Percentiles rank a stretch among this genome's conserved stretches.
phyloP scores from a whole-genome alignment of 768 basidiomycete genomes.

The Boletus insuetus region DNA sequence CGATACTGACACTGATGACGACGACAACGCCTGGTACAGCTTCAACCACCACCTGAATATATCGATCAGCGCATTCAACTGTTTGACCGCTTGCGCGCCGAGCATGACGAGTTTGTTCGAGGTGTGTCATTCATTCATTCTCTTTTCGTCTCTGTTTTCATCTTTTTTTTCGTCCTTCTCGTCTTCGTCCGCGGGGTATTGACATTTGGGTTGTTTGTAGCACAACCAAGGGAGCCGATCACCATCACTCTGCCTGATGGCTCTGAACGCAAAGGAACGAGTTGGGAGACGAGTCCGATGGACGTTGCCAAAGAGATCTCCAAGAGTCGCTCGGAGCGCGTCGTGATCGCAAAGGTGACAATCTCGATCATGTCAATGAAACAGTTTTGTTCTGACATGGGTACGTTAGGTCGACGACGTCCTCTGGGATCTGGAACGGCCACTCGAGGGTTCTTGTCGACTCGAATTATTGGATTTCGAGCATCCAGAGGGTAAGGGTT shows the following conservation, averaged over 20 bases:
- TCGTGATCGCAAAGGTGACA: constrained; percentile 88
- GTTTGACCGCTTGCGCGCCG: constrained; percentile 82
- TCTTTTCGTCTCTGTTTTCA: background rate
- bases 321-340: constrained; percentile 80
- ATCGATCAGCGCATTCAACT: constrained; percentile 88
- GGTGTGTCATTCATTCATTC: constrained; percentile 39
- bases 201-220: constrained; percentile 23
- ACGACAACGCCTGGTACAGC: constrained; percentile 38
- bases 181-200: background rate
- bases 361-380: background rate
- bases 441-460: constrained; percentile 80
- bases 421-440: constrained; percentile 94
- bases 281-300: constrained; percentile 96
- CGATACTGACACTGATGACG: background rate
- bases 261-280: constrained; percentile 74
- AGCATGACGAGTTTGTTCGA: constrained; percentile 79
- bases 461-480: constrained; percentile 92
- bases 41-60: constrained; percentile 81
- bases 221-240: constrained; percentile 82
- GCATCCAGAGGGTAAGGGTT: constrained; percentile 64
- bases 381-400: background rate
- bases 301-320: constrained; percentile 85
- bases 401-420: constrained; percentile 63
- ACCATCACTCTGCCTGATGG: constrained; percentile 85
- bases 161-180: background rate